These are phyloP conservation scores for Kalaharituber pfeilii DNA, from an alignment of 2,329 filamentous ascomycete species.

Conservation along the genomic window DNA sequence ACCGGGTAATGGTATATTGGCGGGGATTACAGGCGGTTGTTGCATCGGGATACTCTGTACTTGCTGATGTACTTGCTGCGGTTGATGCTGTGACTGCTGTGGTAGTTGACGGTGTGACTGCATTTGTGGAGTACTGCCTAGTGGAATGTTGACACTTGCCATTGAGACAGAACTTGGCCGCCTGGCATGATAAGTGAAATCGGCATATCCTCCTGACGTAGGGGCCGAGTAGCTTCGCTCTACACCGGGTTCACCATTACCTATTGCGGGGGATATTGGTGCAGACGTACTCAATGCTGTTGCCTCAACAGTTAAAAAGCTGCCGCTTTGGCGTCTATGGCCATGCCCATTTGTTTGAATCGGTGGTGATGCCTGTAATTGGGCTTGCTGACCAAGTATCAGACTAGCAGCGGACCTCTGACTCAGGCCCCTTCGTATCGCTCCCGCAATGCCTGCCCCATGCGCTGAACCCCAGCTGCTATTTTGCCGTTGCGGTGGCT, in stretches of 20 bases:
- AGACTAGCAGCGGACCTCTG: background rate
- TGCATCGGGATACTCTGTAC: background rate
- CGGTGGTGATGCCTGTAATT: background rate
- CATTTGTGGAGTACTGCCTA: background rate
- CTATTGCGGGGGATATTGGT: background rate
- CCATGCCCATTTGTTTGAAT: background rate
- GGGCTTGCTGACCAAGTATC: background rate
- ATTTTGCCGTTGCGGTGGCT: constrained; percentile 2
- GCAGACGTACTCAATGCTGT: background rate
- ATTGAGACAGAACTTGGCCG: background rate
- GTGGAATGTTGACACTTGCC: background rate
- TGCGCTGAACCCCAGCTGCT: constrained; percentile 5
- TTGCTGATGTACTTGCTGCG: background rate
- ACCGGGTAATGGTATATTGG: background rate
- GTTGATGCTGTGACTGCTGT: background rate
- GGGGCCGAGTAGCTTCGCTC: background rate
- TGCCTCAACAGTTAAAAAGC: background rate
- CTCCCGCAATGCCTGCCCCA: background rate
- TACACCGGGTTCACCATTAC: background rate
- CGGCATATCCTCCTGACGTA: background rate
- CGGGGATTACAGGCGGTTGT: background rate
- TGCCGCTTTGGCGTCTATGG: background rate
- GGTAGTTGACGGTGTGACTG: background rate
- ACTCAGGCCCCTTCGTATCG: background rate
- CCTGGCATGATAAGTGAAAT: background rate